These are phyloP conservation scores for Fraxinus latifolia DNA, from an alignment of 305 asterid genomes.

Conservation along the genomic window DNA sequence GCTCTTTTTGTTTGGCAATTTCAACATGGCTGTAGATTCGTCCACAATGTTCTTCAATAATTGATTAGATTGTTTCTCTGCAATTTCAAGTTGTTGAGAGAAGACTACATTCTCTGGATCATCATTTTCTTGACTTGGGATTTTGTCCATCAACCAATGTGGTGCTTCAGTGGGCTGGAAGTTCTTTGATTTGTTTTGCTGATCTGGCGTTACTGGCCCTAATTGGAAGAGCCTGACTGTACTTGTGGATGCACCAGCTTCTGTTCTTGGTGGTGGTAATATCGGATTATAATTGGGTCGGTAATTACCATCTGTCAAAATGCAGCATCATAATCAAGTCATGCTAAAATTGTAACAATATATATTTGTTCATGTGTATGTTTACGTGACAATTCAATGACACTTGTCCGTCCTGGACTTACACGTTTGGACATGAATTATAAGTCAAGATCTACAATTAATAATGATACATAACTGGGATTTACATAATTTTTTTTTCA, in stretches of 20 bases:
- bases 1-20: constrained; percentile 29
- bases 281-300: constrained; percentile 36
- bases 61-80: constrained; percentile 32
- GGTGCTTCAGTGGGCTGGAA: constrained; percentile 38
- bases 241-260: constrained; percentile 42
- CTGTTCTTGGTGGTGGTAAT: constrained; percentile 41
- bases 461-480: background rate
- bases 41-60: constrained; percentile 28
- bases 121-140: constrained; percentile 35
- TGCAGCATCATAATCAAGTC: constrained; percentile 23
- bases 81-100: constrained; percentile 31
- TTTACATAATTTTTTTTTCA: background rate
- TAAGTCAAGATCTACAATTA: background rate
- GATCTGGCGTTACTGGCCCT: constrained; percentile 62
- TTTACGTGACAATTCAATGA: background rate
- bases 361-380: constrained; percentile 7
- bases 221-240: constrained; percentile 34
- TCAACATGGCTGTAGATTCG: constrained; percentile 14
- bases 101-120: constrained; percentile 27
- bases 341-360: constrained; percentile 9
- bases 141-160: constrained; percentile 25
- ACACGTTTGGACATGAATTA: background rate
- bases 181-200: constrained; percentile 36
- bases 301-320: constrained; percentile 49
- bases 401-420: constrained; percentile 14